Base-by-base conservation (phyloP, 2,329 filamentous ascomycete genomes). In the Didymella arachidicola region DNA sequence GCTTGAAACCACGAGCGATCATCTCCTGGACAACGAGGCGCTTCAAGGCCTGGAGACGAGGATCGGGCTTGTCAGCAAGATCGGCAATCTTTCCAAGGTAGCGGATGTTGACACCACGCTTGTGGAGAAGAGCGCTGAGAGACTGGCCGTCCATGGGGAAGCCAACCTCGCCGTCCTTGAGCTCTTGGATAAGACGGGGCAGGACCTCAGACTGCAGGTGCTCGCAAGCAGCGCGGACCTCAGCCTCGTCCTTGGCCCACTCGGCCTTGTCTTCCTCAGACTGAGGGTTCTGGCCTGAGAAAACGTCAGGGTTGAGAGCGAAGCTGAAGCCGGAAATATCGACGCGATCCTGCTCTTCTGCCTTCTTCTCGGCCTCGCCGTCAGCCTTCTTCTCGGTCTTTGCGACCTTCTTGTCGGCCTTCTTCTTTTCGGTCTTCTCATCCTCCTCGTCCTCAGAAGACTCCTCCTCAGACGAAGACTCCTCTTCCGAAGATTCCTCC, bases 91-190 rank as follows among this genome's bases (percentile, higher is more conserved):
- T 90, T 65, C 95, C 95, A n/a, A 98, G 84, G 77, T 99, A 99
- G 72, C 96, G 87, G 62, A 98, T 86, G 80, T 99, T 99, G 81
- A 99, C 93, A 79, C 95, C 95, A 41, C 94, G 91, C 83, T 97
- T 97, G 82, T 99, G 95, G 73, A 99, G 84, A 50, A 97, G 86
- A 65, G 89, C 88, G 70, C 90, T 92, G 58, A 99, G 83, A 19
- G 94, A 97, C 72, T 91, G 87, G n/a, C 95, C 95, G 70, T 99
- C 96, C 92, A 98, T 97, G 12, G 95, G 95, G 82, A 98, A 98
- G 70, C 94, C 95, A 66, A 97, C 89, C 67, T 99, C 94, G 7
- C 92, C 93, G 65, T 96, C 92, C 73, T 90, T 89, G 58, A 99
- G 85, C 71, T 99, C 94, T 62, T 89, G 88, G 57, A 98, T 79